Evolutionary conservation across 2,329 filamentous ascomycete genomes (phyloP).

Genomic region (Sclerotinia minor): DNA sequence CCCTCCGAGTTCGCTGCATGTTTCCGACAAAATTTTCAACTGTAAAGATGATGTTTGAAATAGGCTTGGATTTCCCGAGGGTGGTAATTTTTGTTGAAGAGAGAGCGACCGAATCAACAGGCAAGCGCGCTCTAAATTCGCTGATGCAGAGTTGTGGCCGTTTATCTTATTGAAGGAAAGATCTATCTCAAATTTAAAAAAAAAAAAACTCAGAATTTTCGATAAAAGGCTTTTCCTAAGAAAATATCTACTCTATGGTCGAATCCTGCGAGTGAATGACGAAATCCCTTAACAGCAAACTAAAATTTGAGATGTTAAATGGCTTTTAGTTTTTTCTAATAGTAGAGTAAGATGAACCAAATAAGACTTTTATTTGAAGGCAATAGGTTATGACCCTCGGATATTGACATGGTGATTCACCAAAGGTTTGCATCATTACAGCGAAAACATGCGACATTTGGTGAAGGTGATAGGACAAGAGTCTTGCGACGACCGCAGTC

Average conservation of each 20-base stretch:
- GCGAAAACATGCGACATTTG: background rate
- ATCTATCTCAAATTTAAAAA: background rate
- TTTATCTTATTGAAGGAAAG: background rate
- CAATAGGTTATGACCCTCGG: background rate
- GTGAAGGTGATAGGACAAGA: background rate
- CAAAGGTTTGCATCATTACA: background rate
- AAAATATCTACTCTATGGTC: background rate
- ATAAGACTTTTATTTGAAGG: background rate
- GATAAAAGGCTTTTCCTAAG: background rate
- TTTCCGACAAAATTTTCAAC: background rate
- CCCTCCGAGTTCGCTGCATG: background rate
- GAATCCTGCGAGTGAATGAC: background rate
- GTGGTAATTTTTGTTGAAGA: background rate
- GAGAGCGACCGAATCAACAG: background rate
- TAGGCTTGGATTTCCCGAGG: background rate
- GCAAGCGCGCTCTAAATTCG: slow-evolving; percentile 2
- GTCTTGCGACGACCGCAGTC: background rate
- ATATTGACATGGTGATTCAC: background rate
- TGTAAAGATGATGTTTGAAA: background rate
- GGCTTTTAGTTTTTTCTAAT: background rate
- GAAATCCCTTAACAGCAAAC: background rate
- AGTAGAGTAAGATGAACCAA: background rate
- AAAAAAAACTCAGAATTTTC: background rate
- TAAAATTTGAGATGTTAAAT: too few relatives aligned
- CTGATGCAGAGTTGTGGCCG: background rate